These are phyloP conservation scores for Globisporangium megalacanthum DNA, from an alignment of 352 stramenopile genomes.

Conservation along the genomic window DNA sequence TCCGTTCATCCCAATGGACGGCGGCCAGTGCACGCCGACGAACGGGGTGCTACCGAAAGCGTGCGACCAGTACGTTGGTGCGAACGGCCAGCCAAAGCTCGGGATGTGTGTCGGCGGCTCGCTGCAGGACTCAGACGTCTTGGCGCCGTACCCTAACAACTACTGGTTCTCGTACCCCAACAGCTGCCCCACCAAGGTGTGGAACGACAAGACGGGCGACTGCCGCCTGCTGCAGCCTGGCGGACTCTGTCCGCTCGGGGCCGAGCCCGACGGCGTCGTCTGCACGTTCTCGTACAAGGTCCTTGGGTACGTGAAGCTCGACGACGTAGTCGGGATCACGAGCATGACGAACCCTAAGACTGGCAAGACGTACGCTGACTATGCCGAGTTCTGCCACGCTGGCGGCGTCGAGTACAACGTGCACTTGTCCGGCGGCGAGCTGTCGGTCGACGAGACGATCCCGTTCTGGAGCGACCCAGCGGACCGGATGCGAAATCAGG, in stretches of 20 bases:
- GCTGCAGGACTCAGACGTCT: conserved; percentile 31
- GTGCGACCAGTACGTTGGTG: conserved; percentile 53
- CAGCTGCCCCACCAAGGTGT: conserved; percentile 40
- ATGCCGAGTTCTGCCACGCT: conserved; percentile 52
- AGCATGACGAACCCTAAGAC: conserved; percentile 28
- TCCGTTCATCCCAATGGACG: conserved; percentile 52
- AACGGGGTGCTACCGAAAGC: conserved; percentile 28
- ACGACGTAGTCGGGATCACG: conserved; percentile 72
- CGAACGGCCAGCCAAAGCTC: conserved; percentile 31
- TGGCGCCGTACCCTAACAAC: conserved; percentile 63
- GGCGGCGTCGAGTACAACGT: conserved; percentile 52
- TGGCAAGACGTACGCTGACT: conserved; percentile 27
- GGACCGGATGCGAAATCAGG: conserved; percentile 34
- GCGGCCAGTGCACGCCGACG: conserved; percentile 37
- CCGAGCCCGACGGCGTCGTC: conserved; percentile 44
- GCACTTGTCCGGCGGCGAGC: conserved; percentile 15
- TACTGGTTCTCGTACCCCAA: conserved; percentile 21
- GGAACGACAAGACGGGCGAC: conserved; percentile 31
- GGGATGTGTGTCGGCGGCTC: conserved; percentile 45
- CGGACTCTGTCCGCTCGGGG: conserved; percentile 16
- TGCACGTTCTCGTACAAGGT: conserved; percentile 67
- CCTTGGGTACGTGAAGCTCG: conserved; percentile 49
- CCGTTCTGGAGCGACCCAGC: conserved; percentile 63
- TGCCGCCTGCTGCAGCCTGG: conserved; percentile 21
- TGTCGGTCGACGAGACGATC: conserved; percentile 29